Evolutionary conservation across 805 yeast species (phyloP).

Genomic region (Hanseniaspora lachancei): DNA sequence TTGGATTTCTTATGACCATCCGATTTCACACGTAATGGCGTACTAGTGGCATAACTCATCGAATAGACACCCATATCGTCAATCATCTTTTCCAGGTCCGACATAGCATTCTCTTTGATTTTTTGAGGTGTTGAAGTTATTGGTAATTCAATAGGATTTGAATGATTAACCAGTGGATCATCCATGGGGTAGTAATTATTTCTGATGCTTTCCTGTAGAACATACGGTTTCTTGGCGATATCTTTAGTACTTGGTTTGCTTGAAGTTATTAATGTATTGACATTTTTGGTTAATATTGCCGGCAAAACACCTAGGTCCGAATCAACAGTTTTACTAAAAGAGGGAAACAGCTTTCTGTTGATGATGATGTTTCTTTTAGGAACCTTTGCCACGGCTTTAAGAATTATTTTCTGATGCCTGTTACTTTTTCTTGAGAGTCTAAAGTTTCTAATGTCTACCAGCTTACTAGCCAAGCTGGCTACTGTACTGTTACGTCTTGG

Average conservation of each 20-base stretch:
- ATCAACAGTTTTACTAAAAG: background rate
- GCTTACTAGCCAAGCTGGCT: background rate
- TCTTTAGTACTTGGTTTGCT: background rate
- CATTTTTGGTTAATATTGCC: background rate
- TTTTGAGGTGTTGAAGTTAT: slow-evolving; percentile 10
- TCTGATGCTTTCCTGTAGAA: background rate
- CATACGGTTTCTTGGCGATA: background rate
- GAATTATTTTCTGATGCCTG: background rate
- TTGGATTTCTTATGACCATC: background rate
- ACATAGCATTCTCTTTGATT: background rate
- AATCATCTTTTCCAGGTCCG: background rate
- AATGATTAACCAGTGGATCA: background rate
- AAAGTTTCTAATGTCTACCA: background rate
- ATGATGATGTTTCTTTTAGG: background rate
- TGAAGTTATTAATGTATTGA: background rate
- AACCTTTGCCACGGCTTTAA: background rate
- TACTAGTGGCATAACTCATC: background rate
- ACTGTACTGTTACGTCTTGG: background rate
- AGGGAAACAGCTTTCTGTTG: background rate
- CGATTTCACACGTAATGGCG: background rate
- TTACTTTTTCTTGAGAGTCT: background rate
- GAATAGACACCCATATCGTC: background rate
- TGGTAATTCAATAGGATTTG: background rate
- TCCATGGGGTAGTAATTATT: background rate
- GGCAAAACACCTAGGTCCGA: slow-evolving; percentile 11